phyloP scores from a whole-genome alignment of 352 stramenopile species.

The Globisporangium carolinianum region DNA sequence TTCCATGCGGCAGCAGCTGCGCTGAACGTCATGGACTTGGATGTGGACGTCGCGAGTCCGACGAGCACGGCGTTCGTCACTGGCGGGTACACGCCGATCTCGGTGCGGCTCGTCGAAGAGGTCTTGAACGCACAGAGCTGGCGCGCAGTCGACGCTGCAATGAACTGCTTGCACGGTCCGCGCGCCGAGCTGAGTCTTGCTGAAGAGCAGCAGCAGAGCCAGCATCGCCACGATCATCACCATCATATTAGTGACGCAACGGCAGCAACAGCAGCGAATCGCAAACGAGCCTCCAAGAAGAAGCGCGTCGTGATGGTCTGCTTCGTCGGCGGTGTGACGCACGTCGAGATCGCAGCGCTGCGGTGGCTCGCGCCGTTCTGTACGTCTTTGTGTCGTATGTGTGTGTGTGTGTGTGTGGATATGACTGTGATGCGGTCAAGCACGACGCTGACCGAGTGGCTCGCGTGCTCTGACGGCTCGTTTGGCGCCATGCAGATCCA shows the following conservation, averaged over 20 bases:
- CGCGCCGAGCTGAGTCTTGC: conserved; percentile 40
- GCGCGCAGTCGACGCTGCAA: conserved; percentile 34
- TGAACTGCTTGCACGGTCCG: conserved; percentile 46
- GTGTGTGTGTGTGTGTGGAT: conserved; percentile 2
- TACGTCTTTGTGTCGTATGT: conserved; percentile 19
- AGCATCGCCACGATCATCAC: neutral
- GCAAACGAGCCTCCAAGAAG: conserved; percentile 14
- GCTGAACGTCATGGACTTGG: conserved; percentile 45
- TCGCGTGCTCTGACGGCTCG: too few species aligned
- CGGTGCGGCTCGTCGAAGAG: conserved; percentile 59
- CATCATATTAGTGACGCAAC: neutral
- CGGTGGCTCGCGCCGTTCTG: conserved; percentile 66
- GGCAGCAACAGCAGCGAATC: neutral
- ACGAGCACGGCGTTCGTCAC: conserved; percentile 63
- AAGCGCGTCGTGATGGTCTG: conserved; percentile 55
- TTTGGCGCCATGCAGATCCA: conserved; percentile 26
- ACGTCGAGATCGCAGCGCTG: conserved; percentile 65
- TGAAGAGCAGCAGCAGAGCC: neutral
- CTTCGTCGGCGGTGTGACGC: conserved; percentile 65
- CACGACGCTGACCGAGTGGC: too few species aligned
- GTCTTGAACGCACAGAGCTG: conserved; percentile 44
- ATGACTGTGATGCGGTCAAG: too few species aligned
- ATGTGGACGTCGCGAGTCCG: conserved; percentile 48
- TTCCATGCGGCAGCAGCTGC: conserved; percentile 24
- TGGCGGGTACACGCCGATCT: conserved; percentile 62